Percentiles rank a stretch among this genome's conserved stretches.
These are phyloP conservation scores for Senna siamea DNA, from an alignment of 306 rosid species.

Conservation along the genomic window DNA sequence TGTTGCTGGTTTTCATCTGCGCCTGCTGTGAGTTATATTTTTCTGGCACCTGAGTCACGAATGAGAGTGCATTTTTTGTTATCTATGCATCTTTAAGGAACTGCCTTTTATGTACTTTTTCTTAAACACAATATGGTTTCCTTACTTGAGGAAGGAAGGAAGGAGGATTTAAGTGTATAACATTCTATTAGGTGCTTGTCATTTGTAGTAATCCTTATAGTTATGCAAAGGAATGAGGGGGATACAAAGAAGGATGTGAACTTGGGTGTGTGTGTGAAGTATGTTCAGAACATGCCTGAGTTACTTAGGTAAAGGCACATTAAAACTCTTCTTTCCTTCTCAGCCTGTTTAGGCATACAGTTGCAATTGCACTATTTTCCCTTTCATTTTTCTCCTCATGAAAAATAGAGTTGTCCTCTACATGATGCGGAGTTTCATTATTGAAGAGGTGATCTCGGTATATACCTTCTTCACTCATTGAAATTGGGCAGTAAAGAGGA, in stretches of 20 bases:
- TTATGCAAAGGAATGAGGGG: neutral
- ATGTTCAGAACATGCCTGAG: neutral
- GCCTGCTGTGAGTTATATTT: neutral
- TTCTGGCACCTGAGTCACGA: neutral
- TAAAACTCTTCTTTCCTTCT: neutral
- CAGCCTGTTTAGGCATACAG: constrained; percentile 8
- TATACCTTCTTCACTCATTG: constrained; percentile 53
- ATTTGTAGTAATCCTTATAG: neutral
- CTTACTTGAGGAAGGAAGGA: neutral
- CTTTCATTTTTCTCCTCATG: neutral
- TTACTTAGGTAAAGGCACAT: neutral
- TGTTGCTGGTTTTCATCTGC: neutral
- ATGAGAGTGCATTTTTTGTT: neutral
- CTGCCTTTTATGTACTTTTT: neutral
- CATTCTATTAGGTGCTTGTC: neutral
- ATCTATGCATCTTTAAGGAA: neutral
- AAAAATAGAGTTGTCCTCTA: constrained; percentile 37
- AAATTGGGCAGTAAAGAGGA: constrained; percentile 65
- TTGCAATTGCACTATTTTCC: neutral
- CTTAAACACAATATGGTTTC: neutral
- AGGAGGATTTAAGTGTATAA: neutral
- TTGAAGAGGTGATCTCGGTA: constrained; percentile 51
- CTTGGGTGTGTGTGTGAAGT: neutral
- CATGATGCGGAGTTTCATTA: constrained; percentile 42
- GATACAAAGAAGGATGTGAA: neutral